Percentiles rank a stretch among this genome's conserved stretches.
phyloP scores from a whole-genome alignment of 176 grass and related monocot genomes.

The sorghum (Sorghum bicolor) region Sorghum_bicolor_NCBIv3 NC_012870.2:5509501-5510000 shows the following conservation, averaged over 20 bases:
- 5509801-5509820: background rate
- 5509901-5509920: background rate
- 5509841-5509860: slow-evolving; percentile 1
- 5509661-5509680: slow-evolving; percentile 94
- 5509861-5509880: background rate
- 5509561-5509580: slow-evolving; percentile 8
- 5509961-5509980: background rate
- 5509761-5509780: slow-evolving; percentile 50
- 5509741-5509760: slow-evolving; percentile 91
- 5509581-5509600: background rate
- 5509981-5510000: background rate
- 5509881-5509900: slow-evolving; percentile 4
- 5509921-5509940: slow-evolving; percentile 11
- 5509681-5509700: slow-evolving; percentile 99
- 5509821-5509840: background rate
- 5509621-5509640: slow-evolving; percentile 79
- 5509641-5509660: slow-evolving; percentile 89
- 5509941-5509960: background rate
- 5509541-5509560: slow-evolving; percentile 26
- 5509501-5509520: slow-evolving; percentile 95
- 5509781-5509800: slow-evolving; percentile 9
- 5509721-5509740: slow-evolving; percentile 85
- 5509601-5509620: slow-evolving; percentile 90
- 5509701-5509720: slow-evolving; percentile 95
- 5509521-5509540: slow-evolving; percentile 90